These are phyloP conservation scores for Lotmaria passim DNA, from an alignment of 208 protist genomes.

Conservation along the genomic window DNA sequence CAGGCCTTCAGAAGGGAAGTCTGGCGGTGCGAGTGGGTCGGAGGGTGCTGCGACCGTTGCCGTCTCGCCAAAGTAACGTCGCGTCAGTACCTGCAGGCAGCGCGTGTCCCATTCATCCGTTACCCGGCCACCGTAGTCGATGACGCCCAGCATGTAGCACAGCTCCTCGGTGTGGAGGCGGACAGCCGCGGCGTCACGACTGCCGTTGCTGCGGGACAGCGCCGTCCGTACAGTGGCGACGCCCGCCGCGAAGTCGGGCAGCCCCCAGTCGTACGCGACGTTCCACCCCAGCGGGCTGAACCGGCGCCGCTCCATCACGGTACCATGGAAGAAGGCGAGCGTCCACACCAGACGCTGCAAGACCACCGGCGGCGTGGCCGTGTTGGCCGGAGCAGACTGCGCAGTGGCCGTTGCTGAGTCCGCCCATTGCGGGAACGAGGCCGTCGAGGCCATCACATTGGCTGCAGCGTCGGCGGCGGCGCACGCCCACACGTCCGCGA, in stretches of 20 bases:
- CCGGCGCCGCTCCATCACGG: constrained; percentile 92
- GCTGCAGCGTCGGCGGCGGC: constrained; percentile 30
- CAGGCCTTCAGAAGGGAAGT: constrained; percentile 41
- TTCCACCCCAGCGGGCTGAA: constrained; percentile 96
- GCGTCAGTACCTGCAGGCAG: constrained; percentile 77
- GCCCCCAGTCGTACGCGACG: constrained; percentile 94
- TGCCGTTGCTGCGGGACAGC: constrained; percentile 37
- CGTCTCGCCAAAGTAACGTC: constrained; percentile 69
- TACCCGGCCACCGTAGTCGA: constrained; percentile 95
- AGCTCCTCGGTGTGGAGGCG: constrained; percentile 80
- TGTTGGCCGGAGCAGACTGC: no score
- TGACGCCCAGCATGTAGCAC: constrained; percentile 91
- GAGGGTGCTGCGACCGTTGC: background rate
- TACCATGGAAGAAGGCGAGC: constrained; percentile 93
- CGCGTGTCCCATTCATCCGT: constrained; percentile 92
- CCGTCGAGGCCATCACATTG: background rate
- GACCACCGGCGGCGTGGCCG: constrained; percentile 2
- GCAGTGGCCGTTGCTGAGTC: background rate
- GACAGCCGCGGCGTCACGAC: constrained; percentile 4
- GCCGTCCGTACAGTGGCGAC: constrained; percentile 77
- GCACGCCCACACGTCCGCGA: constrained; percentile 69
- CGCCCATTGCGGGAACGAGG: background rate
- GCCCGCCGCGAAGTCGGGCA: constrained; percentile 88
- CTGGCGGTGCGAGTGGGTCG: constrained; percentile 66
- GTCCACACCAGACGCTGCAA: constrained; percentile 90